Evolutionary conservation across 2,329 filamentous ascomycete species (phyloP), one percentile per base, ranked within the genome.

Genomic region (Fusarium gaditjirri): DNA sequence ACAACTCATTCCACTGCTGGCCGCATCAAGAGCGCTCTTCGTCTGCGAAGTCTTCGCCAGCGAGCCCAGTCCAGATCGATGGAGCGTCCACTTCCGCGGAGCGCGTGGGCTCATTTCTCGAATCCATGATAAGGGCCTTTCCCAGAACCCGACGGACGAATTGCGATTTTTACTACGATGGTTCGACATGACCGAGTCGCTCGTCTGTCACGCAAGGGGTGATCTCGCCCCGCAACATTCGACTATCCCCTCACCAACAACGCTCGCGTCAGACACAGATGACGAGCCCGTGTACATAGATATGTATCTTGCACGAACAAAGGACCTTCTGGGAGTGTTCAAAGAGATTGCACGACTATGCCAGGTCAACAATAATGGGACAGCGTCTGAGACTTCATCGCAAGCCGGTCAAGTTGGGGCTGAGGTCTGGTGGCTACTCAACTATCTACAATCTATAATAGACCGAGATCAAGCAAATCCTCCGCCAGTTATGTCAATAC

Each of bases 11-110:
- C 70, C 70, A 1, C 41, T 72, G 6, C 49, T 72, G 2, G 70
- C 70, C 2, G 39, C 70, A 21, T 67, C 70, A 1, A 49, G 70
- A 23, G 62, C 70, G 1, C 43, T 72, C 29, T 72, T 72, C 9
- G 70, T 73, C 25, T 72, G 70, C 23, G 70, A 72, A 33, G 70
- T 73, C 7, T 72, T 72, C 27, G 70, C 70, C 8, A 70, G 60
- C 9, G 67, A 72, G 14, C 70, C 70, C 5, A 73, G 50, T 3
- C 61, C 70, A 1, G 70, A 72, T 13, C 70, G 70, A 59, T 72
- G 70, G 70, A 73, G 70, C 8, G 61, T 72, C 14, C 70, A 72
- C 38, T 72, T 72, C 17, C 62, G 70, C 6, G 70, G 70, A 10
- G 70, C 70, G 2, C 50, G 70, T 1, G 70, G 70, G 6, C 47